phyloP scores from a whole-genome alignment of 768 basidiomycete species.

The Lenzites betulinus region DNA sequence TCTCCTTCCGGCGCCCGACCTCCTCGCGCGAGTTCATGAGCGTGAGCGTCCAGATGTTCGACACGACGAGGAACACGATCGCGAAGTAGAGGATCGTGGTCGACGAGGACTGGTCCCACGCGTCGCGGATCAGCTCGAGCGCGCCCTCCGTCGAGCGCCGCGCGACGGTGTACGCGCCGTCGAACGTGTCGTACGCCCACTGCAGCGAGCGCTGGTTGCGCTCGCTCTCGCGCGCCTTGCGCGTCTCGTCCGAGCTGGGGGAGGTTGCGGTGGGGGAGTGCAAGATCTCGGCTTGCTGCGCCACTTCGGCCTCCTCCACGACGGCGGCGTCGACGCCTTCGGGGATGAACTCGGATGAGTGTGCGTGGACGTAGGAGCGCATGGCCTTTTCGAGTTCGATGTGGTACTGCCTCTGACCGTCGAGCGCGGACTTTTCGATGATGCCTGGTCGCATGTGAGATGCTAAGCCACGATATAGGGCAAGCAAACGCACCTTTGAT shows the following conservation, averaged over 20 bases:
- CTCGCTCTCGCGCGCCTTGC: constrained; percentile 65
- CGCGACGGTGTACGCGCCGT: constrained; percentile 73
- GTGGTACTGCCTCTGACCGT: constrained; percentile 90
- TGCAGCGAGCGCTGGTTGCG: constrained; percentile 74
- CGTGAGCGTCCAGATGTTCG: constrained; percentile 72
- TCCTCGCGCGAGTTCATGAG: constrained; percentile 51
- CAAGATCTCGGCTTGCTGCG: constrained; percentile 25
- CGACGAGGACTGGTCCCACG: constrained; percentile 75
- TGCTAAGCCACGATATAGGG: not conserved
- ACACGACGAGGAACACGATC: constrained; percentile 70
- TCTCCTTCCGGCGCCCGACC: constrained; percentile 45
- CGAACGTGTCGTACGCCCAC: constrained; percentile 88
- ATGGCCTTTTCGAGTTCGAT: constrained; percentile 80
- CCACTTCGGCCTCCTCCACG: constrained; percentile 49
- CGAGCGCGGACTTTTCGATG: constrained; percentile 88
- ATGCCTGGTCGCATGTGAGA: constrained; percentile 58
- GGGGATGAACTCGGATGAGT: constrained; percentile 87
- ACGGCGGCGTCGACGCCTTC: constrained; percentile 69
- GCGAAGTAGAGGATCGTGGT: constrained; percentile 74
- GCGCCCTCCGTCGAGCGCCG: constrained; percentile 69
- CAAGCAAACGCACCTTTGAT: constrained; percentile 70
- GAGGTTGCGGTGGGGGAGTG: constrained; percentile 7
- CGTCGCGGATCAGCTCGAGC: constrained; percentile 75
- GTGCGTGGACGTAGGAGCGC: constrained; percentile 85
- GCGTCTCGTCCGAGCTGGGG: constrained; percentile 37